Base-by-base conservation (phyloP, 163 green algal genomes). In the Scenedesmus sp. region DNA sequence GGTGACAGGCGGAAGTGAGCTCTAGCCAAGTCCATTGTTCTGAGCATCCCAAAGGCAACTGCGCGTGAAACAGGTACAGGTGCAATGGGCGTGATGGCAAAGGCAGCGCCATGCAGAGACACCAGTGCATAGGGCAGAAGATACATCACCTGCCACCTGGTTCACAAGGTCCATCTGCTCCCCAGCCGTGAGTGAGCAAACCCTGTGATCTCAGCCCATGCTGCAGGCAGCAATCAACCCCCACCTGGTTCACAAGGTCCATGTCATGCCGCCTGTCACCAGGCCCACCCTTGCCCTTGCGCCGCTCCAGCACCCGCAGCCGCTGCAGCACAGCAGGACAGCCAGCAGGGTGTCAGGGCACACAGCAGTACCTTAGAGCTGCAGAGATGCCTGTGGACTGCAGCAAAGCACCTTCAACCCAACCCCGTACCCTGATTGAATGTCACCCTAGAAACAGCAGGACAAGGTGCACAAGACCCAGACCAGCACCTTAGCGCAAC, bases 181-280 rank as follows among this genome's bases (percentile, higher is more conserved):
- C 34, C 34, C 20, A 34, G 20, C 70, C 70, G 20, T n/a, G 9
- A 26, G 34, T 34, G 20, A 20, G 70, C 70, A 34, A 26, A 26
- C 70, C 10, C 70, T 46, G 34, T 46, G 70, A 9, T 10, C 70
- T 9, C 70, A 26, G 1, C 12, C 70, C 0, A 9, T 9, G 9
- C 70, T 13, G 7, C n/a, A 8, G 7, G n/a, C 77, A 18, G 7
- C n/a, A 0, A 1, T 55, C 54, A 23, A 60, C 56, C 13, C 66
- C 20, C 26, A 92, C 54, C 66, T 92, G 89, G 82, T 92, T 92
- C 62, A 92, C 54, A 0, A 92, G 59, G 83, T 94, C 92, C 57
- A 89, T 54, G 34, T 96, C 90, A 62, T 92, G 89, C 26, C 88
- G 81, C 7, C 90, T 86, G 46, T 96, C 91, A 8, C 91, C 94